Evolutionary conservation across 352 stramenopile genomes (phyloP), one percentile per base, ranked within the genome.

Genomic region (Phytopythium chamaehyphon): DNA sequence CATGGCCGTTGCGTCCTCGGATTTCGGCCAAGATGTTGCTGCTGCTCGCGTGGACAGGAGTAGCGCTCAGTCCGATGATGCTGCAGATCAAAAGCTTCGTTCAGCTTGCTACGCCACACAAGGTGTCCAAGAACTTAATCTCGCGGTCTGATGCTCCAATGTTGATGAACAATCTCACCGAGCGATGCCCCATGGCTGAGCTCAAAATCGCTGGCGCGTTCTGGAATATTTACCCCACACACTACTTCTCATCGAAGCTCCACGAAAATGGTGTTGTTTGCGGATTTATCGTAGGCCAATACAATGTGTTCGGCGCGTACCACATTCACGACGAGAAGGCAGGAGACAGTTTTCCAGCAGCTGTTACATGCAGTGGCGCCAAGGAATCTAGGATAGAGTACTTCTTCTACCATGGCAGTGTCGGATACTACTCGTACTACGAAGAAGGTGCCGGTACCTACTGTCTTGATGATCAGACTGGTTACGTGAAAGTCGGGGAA

Each of bases 11-110:
- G 9, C 28, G 33, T 7, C 31, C 18, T 9, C 18, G 28, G 9
- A 9, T 39, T 4, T 28, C 45, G 0, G 18, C 45, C 7, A 51
- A 14, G 18, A 8, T 31, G 9, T n/a, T 72, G 37, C 52, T 72
- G 2, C 51, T 72, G 11, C 35, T 67, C 0, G 47, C 61, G 19
- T 69, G 64, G 61, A 51, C 62, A 23, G 35, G 64, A 19, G 54
- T 64, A 18, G 61, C 57, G 2, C 36, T 64, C 18, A 48, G 39
- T 3, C 58, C 73, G 15, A 45, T 76, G 35, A 11, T 79, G 66
- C 65, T 83, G 28, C 62, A 73, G 19, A 46, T 46, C 14, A 56
- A 62, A 35, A 72, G 63, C 47, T 72, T 63, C 21, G 23, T 59
- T 19, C 51, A 55, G 16, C 64, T 63, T 10, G 55, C 61, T 47